A percentile compares a stretch with the other conserved stretches of the same genome.
Evolutionary conservation across 2,329 filamentous ascomycete species (phyloP).

Genomic region (Penicillium sp.): DNA sequence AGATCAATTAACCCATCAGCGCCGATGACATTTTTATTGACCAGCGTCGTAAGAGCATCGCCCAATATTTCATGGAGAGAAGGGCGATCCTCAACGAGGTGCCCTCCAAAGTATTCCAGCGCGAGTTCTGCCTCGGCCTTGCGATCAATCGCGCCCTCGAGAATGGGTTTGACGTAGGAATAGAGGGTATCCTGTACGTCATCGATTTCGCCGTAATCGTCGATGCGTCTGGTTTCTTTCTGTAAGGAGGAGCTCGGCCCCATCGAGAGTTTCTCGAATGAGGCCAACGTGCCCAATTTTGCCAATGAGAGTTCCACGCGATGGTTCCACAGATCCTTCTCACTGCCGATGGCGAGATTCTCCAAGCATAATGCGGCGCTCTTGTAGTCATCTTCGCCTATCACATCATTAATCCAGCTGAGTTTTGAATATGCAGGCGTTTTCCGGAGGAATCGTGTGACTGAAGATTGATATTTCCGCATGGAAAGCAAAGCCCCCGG

Average conservation of each 20-base stretch:
- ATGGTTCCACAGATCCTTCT: conserved; percentile 83
- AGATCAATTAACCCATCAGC: conserved; percentile 54
- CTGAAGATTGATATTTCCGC: conserved; percentile 66
- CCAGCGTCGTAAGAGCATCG: conserved; percentile 62
- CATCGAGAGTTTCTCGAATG: conserved; percentile 38
- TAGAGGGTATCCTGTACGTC: conserved; percentile 76
- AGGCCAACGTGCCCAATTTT: conserved; percentile 72
- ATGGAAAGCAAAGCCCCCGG: conserved; percentile 61
- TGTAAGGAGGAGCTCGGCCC: conserved; percentile 37
- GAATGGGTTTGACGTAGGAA: conserved; percentile 61
- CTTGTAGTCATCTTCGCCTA: conserved; percentile 67
- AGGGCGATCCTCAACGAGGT: conserved; percentile 53
- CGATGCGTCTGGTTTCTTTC: conserved; percentile 49
- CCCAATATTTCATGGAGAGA: conserved; percentile 68
- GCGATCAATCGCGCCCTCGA: conserved; percentile 70
- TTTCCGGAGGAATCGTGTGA: conserved; percentile 73
- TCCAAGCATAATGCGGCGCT: conserved; percentile 68
- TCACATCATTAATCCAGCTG: conserved; percentile 91
- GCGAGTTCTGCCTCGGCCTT: conserved; percentile 72
- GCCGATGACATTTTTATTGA: conserved; percentile 64
- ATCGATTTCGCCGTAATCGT: conserved; percentile 63
- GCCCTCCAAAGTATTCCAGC: conserved; percentile 59
- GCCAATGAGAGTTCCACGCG: conserved; percentile 86
- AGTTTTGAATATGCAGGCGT: conserved; percentile 69
- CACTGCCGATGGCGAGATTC: conserved; percentile 62